Evolutionary conservation across 2,329 filamentous ascomycete genomes (phyloP), one percentile per base, ranked within the genome.

Genomic region (Davidsoniella virescens): DNA sequence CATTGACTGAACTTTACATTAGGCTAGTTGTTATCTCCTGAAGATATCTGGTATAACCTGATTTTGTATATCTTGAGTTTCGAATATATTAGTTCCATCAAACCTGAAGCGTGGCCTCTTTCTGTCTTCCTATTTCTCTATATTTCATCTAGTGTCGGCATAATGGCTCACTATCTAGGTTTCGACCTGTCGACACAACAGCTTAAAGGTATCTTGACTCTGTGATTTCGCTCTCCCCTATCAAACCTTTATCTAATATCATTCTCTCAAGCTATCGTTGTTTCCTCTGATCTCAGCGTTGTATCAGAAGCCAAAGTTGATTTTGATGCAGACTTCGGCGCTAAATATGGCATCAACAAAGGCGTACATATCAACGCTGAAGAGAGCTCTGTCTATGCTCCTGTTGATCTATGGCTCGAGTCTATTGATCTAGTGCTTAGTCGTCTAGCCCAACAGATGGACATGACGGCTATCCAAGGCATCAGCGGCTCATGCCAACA

Each of bases 151-250:
- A 45, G 4, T n/a, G 26, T 17, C 23, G 12, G 10, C 39, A 44
- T 8, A 10, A 53, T 53, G 51, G 20, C 52, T 25, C 70, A 94
- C 54, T 94, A 94, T 62, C 72, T 94, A 60, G 92, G 92, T 54
- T 88, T 96, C 64, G 92, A 98, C 67, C 80, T 96, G 54, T 95
- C 88, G 41, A 96, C 92, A 52, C 92, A 96, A 65, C 90, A 96
- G 64, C 75, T 96, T 52, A 96, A 98, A 75, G 88, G 86, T 79
- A 65, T 56, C 52, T 18, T 33, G 8, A 9, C 8, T 12, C 12
- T 12, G 8, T 33, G 4, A 33, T 33, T 36, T 23, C 39, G 7
- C 18, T 12, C 17, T 23, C n/a, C 29, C 42, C 20, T 39, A 17
- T 18, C 40, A 54, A 37, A 18, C n/a, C 26, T 37, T 43, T 20